Conservation (phyloP, 2,329 filamentous ascomycete genomes). For the Cordyceps cateniannulata region DNA sequence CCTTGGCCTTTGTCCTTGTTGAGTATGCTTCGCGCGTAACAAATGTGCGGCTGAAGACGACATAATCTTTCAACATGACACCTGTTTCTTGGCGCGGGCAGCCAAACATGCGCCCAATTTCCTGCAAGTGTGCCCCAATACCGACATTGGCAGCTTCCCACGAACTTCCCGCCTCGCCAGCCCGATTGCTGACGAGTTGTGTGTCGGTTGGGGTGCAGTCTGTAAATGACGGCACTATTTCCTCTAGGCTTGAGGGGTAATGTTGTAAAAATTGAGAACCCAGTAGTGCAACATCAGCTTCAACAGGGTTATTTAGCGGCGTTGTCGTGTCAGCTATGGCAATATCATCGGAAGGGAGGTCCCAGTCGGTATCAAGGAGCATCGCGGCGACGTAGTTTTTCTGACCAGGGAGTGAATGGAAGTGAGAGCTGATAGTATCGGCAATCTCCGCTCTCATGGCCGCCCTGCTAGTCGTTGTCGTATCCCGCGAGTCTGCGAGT, state of each 20-base stretch:
- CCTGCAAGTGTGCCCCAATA: conserved; percentile 87
- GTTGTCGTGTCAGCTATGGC: conserved; percentile 80
- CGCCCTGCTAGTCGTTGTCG: conserved; percentile 60
- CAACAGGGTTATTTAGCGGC: conserved; percentile 66
- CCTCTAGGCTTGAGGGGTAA: conserved; percentile 83
- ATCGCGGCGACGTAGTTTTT: conserved; percentile 84
- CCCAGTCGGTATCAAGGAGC: conserved; percentile 85
- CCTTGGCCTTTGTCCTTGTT: conserved; percentile 78
- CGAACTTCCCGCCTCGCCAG: conserved; percentile 77
- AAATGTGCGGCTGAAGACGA: conserved; percentile 78
- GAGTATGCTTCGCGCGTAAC: conserved; percentile 75
- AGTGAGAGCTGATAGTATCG: conserved; percentile 72
- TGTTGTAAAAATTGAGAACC: conserved; percentile 89
- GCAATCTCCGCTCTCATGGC: conserved; percentile 72
- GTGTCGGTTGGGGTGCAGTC: conserved; percentile 89
- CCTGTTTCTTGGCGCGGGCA: conserved; percentile 84
- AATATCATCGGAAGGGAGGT: conserved; percentile 60
- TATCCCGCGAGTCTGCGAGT: conserved; percentile 72
- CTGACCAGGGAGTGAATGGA: conserved; percentile 67
- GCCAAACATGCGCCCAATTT: conserved; percentile 83
- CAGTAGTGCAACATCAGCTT: conserved; percentile 79
- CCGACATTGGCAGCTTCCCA: conserved; percentile 96
- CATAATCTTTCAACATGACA: conserved; percentile 89
- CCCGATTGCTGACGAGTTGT: conserved; percentile 74
- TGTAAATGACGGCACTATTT: conserved; percentile 80